Base-by-base conservation (phyloP, 148 eudicot species). In the Fagopyrum tataricum region DNA sequence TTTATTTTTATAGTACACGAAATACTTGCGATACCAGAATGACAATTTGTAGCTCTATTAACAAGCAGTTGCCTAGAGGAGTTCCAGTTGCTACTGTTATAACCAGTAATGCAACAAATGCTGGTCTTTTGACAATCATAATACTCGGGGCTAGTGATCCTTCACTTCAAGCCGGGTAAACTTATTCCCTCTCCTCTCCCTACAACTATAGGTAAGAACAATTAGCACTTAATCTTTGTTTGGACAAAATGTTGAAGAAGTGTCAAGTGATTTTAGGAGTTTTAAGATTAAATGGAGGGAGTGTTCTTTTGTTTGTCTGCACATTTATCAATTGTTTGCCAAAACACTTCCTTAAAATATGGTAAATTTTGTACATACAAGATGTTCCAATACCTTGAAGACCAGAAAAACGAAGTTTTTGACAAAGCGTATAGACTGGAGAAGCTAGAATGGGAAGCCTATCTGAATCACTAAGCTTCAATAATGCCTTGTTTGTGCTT, bases 81-180 rank as follows among this genome's bases (percentile, higher is more conserved):
- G 90, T 95, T 67, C 98, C 98, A 53, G 98, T 91, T 79, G 97
- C 97, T 31, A 87, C 98, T 0, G 98, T 94, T 74, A 90, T 97
- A 5, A 95, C 91, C 73, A 88, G 91, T 71, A 95, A 95, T 75
- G 93, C 98, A 44, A 91, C 98, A 72, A 95, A 95, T 80, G 98
- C 98, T 3, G 98, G 86, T 44, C 77, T 90, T 70, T 82, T 95
- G 70, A 97, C 97, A 17, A 87, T 95, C 48, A 87, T 97, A 70
- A 83, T 90, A 79, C 78, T 95, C 72, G 96, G 97, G 20, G 81
- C 85, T 44, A 81, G 84, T 71, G 88, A 95, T 78, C 70, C 81
- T 12, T 87, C 81, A 40, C 78, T 95, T 74, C 88, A 79, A 44
- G 79, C 91, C n/a, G 88, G 93, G 98, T 91, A 51, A 7, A 42